phyloP scores from a whole-genome alignment of 345 rosid genomes.

The Aurinia saxatilis region DNA sequence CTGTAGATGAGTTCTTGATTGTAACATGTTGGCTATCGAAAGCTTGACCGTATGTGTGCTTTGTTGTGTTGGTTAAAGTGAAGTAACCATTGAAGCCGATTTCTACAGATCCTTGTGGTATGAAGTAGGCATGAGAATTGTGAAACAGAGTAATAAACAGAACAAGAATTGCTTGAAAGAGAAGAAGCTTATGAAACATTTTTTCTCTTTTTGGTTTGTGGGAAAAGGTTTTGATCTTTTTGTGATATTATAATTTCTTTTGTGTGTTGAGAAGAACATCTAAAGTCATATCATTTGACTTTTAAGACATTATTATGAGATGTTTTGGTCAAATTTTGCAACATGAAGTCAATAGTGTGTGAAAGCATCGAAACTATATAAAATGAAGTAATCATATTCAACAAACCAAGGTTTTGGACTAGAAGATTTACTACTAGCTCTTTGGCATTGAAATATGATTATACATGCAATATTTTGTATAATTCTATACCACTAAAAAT shows the following conservation, averaged over 20 bases:
- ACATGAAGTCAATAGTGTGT: neutral
- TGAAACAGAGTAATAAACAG: conserved; percentile 13
- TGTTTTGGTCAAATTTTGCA: conserved; percentile 1
- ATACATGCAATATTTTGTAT: no score
- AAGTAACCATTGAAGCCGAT: conserved; percentile 32
- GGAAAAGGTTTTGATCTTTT: neutral
- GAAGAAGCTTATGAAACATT: conserved; percentile 3
- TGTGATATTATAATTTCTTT: neutral
- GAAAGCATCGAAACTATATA: neutral
- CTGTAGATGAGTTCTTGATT: conserved; percentile 39
- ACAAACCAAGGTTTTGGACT: neutral
- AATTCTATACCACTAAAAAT: no score
- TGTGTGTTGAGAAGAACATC: neutral
- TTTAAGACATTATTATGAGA: neutral
- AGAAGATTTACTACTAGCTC: neutral
- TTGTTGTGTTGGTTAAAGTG: conserved; percentile 36
- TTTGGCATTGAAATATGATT: neutral
- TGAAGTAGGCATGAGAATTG: conserved; percentile 5
- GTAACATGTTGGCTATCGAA: conserved; percentile 30
- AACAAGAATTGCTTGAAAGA: conserved; percentile 10
- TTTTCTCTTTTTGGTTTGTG: neutral
- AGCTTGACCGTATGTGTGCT: conserved; percentile 33
- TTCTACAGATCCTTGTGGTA: conserved; percentile 15
- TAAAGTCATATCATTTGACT: conserved; percentile 3
- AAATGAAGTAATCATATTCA: neutral